These are phyloP conservation scores for Isabelozyma heimii DNA, from an alignment of 805 yeast genomes.

Conservation along the genomic window DNA sequence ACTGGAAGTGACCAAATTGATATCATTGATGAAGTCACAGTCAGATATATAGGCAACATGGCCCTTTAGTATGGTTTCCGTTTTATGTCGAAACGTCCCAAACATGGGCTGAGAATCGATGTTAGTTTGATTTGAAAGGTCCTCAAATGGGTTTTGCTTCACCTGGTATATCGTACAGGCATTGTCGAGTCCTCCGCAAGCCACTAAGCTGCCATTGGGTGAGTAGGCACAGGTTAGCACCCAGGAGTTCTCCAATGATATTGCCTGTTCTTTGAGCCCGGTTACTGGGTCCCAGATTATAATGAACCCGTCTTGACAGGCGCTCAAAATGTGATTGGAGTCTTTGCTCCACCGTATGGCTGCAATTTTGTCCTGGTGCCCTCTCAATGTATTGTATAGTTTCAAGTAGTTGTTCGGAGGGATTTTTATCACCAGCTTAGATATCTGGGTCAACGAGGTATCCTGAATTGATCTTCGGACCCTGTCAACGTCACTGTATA, in stretches of 20 bases:
- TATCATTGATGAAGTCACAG: conserved; percentile 61
- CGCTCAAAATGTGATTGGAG: conserved; percentile 60
- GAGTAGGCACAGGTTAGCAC: conserved; percentile 73
- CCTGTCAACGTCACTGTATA: conserved; percentile 50
- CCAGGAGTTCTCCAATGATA: conserved; percentile 75
- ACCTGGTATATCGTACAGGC: conserved; percentile 65
- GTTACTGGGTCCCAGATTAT: conserved; percentile 79
- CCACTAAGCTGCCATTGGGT: conserved; percentile 63
- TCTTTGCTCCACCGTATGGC: conserved; percentile 68
- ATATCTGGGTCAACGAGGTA: conserved; percentile 41
- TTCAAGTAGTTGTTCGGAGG: conserved; percentile 25
- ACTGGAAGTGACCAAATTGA: conserved; percentile 61
- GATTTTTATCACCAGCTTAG: conserved; percentile 27
- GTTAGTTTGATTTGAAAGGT: background rate
- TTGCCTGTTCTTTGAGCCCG: conserved; percentile 67
- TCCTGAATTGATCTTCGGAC: conserved; percentile 44
- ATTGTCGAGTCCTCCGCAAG: conserved; percentile 82
- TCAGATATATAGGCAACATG: conserved; percentile 82
- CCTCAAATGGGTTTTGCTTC: conserved; percentile 3
- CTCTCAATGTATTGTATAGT: conserved; percentile 42
- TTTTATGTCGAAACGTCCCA: conserved; percentile 19
- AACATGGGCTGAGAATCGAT: conserved; percentile 6
- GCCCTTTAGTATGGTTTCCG: conserved; percentile 63
- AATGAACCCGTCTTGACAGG: conserved; percentile 84
- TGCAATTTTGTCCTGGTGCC: conserved; percentile 74